A percentile compares a stretch with the other conserved stretches of the same genome.
phyloP scores from a whole-genome alignment of 2,329 filamentous ascomycete species.

The Scortechinia acanthostroma region DNA sequence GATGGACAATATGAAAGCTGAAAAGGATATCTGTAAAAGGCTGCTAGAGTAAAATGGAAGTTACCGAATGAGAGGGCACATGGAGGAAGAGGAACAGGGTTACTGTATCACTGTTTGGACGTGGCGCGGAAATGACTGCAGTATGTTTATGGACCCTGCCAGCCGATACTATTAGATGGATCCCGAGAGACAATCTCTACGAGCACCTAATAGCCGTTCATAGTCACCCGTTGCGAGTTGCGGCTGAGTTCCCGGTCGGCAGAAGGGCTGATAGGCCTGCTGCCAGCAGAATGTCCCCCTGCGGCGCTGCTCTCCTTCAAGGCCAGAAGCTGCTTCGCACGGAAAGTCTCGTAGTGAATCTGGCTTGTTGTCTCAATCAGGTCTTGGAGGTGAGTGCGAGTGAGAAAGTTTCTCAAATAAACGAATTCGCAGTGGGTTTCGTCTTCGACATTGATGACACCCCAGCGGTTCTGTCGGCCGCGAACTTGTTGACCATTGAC shows the following conservation, averaged over 20 bases:
- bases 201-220: conserved; percentile 89
- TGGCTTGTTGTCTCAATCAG: conserved; percentile 98
- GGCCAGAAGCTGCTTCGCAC: conserved; percentile 94
- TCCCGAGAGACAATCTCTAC: no score
- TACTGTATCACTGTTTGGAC: no score
- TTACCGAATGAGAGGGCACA: no score
- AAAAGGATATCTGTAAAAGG: conserved; percentile 27
- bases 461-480: conserved; percentile 97
- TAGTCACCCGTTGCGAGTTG: conserved; percentile 92
- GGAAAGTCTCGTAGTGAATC: conserved; percentile 99
- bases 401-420: conserved; percentile 96
- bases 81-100: no score
- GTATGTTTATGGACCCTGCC: no score
- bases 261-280: conserved; percentile 88
- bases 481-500: conserved; percentile 96
- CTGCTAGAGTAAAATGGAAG: conserved; percentile 18
- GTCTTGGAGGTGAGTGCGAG: conserved; percentile 95
- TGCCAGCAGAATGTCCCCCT: conserved; percentile 54
- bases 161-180: no score
- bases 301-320: conserved; percentile 96
- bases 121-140: no score
- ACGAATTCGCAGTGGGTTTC: conserved; percentile 99
- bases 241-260: conserved; percentile 94
- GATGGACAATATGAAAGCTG: conserved; percentile 15
- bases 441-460: conserved; percentile 98